Evolutionary conservation across 352 stramenopile genomes (phyloP), one percentile per base, ranked within the genome.

Genomic region (Phytophthora fragariaefolia): DNA sequence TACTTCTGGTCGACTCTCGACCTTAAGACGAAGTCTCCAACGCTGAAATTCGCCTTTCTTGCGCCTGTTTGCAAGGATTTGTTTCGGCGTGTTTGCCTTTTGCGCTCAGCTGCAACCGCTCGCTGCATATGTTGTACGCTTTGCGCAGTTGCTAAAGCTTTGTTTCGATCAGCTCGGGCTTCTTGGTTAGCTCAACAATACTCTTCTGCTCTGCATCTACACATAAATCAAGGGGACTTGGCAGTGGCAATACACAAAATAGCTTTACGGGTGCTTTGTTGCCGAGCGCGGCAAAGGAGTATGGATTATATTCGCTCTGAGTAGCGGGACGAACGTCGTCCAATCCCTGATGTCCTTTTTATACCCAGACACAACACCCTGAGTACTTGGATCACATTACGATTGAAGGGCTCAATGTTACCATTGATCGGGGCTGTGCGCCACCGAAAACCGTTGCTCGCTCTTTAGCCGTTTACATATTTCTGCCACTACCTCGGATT

Each of bases 221-320:
- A 18, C 32, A 71, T 2, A 54, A 38, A 2, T n/a, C 12, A 15
- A 53, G 8, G 8, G 36, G 36, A 12, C 22, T 24, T 28, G 26
- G 45, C 12, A 34, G 2, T 32, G 50, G 28, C 13, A 49, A 17
- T 15, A 17, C 63, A 47, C 26, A 70, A 49, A 80, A 80, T 1
- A 71, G 40, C 20, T 73, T 54, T 0, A 71, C 43, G 0, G 73
- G 69, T n/a, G 60, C 49, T 7, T 63, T 40, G 28, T 63, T 56
- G 3, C 20, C 64, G 1, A 79, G 32, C 2, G 50, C 0, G 45
- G 20, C 18, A 71, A 4, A 9, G 74, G 56, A 27, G 60, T 71
- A 23, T 82, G 74, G 20, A 79, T 82, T 8, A 79, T 30, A 17
- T 24, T 79, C 1, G 58, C 36, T 50, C 70, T 50, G 0, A 72